Evolutionary conservation across 441 rosid genomes (phyloP).

Genomic region (Gossypium schwendimanii): DNA sequence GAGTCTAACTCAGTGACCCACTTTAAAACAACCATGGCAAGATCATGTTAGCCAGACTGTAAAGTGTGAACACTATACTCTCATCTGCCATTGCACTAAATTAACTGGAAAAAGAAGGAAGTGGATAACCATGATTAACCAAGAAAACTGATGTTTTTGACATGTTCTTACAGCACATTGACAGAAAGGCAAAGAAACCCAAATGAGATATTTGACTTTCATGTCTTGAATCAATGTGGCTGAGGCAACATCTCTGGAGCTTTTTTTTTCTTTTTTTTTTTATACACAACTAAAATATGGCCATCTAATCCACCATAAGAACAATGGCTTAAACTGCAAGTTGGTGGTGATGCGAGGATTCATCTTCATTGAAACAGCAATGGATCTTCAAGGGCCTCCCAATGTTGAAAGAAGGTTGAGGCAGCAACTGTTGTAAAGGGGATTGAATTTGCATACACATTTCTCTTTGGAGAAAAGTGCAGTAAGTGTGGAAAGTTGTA

Average conservation of each 20-base stretch:
- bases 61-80: background rate
- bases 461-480: slow-evolving; percentile 50
- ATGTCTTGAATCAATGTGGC: background rate
- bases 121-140: background rate
- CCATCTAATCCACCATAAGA: background rate
- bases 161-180: background rate
- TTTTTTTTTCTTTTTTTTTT: no score
- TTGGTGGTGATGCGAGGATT: slow-evolving; percentile 46
- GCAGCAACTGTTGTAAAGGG: slow-evolving; percentile 7
- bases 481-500: slow-evolving; percentile 49
- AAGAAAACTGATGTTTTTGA: background rate
- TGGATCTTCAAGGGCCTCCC: slow-evolving; percentile 22
- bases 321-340: slow-evolving; percentile 32
- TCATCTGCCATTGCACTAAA: background rate
- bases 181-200: background rate
- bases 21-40: background rate
- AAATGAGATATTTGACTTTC: background rate
- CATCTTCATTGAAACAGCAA: slow-evolving; percentile 44
- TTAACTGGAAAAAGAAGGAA: background rate
- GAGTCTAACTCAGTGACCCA: background rate
- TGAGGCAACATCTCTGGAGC: background rate
- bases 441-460: slow-evolving; percentile 40
- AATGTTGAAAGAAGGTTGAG: slow-evolving; percentile 20
- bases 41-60: slow-evolving; percentile 7
- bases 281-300: background rate